Evolutionary conservation across 1,284 basidiomycete species (phyloP), one percentile per base, ranked within the genome.

Genomic region (Austroboletus niveus): DNA sequence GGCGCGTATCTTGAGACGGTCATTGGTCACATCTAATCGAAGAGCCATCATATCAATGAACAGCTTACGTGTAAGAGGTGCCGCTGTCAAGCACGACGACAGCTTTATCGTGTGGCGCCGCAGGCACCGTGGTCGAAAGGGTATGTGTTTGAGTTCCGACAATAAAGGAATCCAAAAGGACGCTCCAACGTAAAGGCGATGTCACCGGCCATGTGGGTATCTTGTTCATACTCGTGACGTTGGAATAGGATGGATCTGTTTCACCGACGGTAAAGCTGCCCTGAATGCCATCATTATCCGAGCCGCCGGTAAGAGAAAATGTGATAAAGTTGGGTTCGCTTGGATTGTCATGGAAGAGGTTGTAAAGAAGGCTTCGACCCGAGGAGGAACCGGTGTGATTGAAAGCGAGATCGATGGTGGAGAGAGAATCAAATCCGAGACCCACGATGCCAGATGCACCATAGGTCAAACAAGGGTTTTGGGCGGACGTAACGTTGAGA

Each of bases 371-470:
- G 54, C 80, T 84, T 42, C 85, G 79, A 35, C 89, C 89, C 7
- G 77, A 73, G 3, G 77, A 74, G 5, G 77, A 74, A 29, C 78
- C 75, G 1, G 84, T 80, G 14, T 67, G 61, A 57, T 86, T 87
- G 47, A 90, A 70, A 4, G 73, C 64, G 12, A 72, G 65, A 62
- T 90, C 86, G 43, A 92, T 78, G 36, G 71, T 78, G 3, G 89
- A 92, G 31, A 91, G 77, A 15, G 80, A 80, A 32, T 82, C 83
- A 63, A 92, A 90, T 38, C 89, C 88, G n/a, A 91, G 75, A 15
- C 89, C 89, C 34, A 82, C 68, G 59, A 92, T 82, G n/a, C 89
- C 89, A 55, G 73, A 62, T 15, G 86, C 84, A 22, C 84, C 85
- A 59, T 86, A 89, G 4, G 75, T 72, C n/a, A 88, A 72, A 9